Conservation (phyloP, 2,329 filamentous ascomycete species). For the Davidsoniella virescens region DNA sequence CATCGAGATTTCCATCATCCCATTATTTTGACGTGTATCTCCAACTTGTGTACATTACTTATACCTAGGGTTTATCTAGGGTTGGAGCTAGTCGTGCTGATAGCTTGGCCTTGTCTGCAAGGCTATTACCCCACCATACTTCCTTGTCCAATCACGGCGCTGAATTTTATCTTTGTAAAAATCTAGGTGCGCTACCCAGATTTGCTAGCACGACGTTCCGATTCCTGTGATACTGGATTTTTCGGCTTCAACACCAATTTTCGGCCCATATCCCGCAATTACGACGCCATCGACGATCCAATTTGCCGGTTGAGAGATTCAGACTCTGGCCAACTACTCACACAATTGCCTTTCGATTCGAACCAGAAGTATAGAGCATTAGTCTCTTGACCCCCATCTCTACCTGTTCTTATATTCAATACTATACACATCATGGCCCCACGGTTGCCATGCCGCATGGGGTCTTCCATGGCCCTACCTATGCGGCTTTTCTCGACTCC, state of each 20-base stretch:
- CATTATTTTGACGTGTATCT: too few species aligned
- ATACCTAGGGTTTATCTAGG: too few species aligned
- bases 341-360: background rate
- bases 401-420: background rate
- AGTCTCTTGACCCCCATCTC: background rate
- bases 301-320: background rate
- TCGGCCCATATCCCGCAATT: too few species aligned
- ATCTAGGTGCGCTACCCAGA: background rate
- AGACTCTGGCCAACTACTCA: background rate
- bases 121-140: slow-evolving; percentile 3
- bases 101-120: background rate
- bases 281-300: background rate
- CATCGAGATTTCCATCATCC: too few species aligned
- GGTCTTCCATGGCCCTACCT: slow-evolving; percentile 4
- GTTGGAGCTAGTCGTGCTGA: too few species aligned
- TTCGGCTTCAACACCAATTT: background rate
- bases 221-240: background rate
- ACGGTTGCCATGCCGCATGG: slow-evolving; percentile 8
- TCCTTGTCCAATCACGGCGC: slow-evolving; percentile 7
- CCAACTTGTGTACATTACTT: too few species aligned
- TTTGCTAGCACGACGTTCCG: background rate
- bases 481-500: background rate
- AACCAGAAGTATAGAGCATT: too few species aligned
- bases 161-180: background rate
- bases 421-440: slow-evolving; percentile 2